Conservation (phyloP, 306 rosid genomes). For the Cyclanthera cordifolia region DNA sequence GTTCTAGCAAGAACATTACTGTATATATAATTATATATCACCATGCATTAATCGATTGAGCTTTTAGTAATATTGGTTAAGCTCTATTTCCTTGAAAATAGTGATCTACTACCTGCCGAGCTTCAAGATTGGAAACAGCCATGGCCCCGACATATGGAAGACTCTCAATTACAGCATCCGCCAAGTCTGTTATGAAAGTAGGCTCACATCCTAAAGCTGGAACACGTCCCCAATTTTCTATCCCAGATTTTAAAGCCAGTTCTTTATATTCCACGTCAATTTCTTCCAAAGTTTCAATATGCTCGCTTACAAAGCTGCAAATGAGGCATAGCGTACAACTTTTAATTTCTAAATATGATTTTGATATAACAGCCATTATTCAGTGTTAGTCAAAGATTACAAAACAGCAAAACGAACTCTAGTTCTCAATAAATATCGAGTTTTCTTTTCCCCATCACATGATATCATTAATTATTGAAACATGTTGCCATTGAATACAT, state of each 20-base stretch:
- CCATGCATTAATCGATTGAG: neutral
- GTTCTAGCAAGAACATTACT: too few species aligned
- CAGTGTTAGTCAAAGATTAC: neutral
- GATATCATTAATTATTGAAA: neutral
- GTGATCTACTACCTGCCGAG: slow-evolving; percentile 63
- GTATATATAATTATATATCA: too few species aligned
- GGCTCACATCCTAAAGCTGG: slow-evolving; percentile 96
- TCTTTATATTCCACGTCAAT: slow-evolving; percentile 97
- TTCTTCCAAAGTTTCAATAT: slow-evolving; percentile 95
- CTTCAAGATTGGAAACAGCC: slow-evolving; percentile 97
- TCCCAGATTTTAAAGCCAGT: slow-evolving; percentile 77
- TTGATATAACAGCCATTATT: too few species aligned
- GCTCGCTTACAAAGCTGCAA: slow-evolving; percentile 98
- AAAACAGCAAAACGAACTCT: neutral
- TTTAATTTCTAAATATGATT: neutral
- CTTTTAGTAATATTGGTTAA: neutral
- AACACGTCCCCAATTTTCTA: slow-evolving; percentile 93
- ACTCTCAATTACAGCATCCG: slow-evolving; percentile 95
- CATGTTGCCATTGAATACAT: neutral
- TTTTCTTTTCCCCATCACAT: neutral
- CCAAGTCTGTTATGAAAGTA: slow-evolving; percentile 88
- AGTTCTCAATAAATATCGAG: neutral
- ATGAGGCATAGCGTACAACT: slow-evolving; percentile 16
- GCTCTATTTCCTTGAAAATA: slow-evolving; percentile 1
- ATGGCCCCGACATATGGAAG: slow-evolving; percentile 97